These are phyloP conservation scores for Trichoderma citrinoviride DNA, from an alignment of 2,329 filamentous ascomycete species.

Conservation along the genomic window DNA sequence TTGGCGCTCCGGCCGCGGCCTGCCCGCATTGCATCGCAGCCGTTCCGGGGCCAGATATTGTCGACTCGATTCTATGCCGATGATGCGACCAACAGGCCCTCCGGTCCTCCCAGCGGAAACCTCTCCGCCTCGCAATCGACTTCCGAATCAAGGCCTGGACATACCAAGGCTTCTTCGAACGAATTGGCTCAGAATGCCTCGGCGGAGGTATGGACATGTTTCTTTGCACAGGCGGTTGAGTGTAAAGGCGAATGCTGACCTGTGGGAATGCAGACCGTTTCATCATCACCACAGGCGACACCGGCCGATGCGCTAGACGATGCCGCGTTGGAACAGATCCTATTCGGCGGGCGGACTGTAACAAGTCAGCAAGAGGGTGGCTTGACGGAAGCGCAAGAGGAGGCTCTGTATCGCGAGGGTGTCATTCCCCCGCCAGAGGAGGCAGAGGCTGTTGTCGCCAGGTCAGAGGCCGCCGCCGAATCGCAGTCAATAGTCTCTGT, in stretches of 20 bases:
- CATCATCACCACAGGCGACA: slow-evolving; percentile 15
- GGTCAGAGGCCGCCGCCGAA: slow-evolving; percentile 25
- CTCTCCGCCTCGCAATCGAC: background rate
- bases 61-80: slow-evolving; percentile 34
- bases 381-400: slow-evolving; percentile 44
- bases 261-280: slow-evolving; percentile 9
- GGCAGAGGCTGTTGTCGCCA: slow-evolving; percentile 34
- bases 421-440: slow-evolving; percentile 39
- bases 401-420: slow-evolving; percentile 43
- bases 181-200: slow-evolving; percentile 10
- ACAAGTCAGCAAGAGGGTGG: slow-evolving; percentile 34
- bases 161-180: background rate
- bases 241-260: background rate
- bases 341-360: slow-evolving; percentile 37
- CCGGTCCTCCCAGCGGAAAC: slow-evolving; percentile 25
- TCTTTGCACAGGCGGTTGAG: background rate
- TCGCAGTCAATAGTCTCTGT: slow-evolving; percentile 23
- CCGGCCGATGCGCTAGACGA: slow-evolving; percentile 34
- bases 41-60: slow-evolving; percentile 27
- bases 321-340: slow-evolving; percentile 37
- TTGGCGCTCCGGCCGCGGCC: slow-evolving; percentile 34
- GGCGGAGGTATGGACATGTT: background rate
- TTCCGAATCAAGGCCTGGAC: background rate
- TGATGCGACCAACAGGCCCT: slow-evolving; percentile 32
- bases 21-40: slow-evolving; percentile 28